Conservation (phyloP, 2,329 filamentous ascomycete species). For the Colletotrichum eremochloae region DNA sequence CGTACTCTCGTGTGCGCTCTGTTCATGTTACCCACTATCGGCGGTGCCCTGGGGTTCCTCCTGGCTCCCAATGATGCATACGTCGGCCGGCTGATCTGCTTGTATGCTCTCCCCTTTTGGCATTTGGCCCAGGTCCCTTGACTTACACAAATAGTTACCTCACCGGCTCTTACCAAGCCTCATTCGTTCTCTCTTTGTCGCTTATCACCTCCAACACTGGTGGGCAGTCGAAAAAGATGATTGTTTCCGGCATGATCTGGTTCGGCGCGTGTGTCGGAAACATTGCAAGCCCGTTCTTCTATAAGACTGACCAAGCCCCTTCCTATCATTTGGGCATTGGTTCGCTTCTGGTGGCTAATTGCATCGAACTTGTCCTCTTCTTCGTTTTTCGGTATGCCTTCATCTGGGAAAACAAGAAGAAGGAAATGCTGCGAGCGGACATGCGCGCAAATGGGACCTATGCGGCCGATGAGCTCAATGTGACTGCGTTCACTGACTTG, state of each 20-base stretch:
- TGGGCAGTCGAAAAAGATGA: slow-evolving; percentile 74
- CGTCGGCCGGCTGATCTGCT: slow-evolving; percentile 69
- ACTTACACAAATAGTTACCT: slow-evolving; percentile 47
- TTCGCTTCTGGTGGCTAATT: slow-evolving; percentile 57
- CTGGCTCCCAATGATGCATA: slow-evolving; percentile 64
- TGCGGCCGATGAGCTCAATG: slow-evolving; percentile 50
- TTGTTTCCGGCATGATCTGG: slow-evolving; percentile 73
- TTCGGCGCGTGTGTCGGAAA: slow-evolving; percentile 72
- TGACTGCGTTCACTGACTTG: slow-evolving; percentile 57
- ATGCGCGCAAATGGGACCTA: slow-evolving; percentile 47
- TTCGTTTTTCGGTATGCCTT: slow-evolving; percentile 56
- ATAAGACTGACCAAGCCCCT: slow-evolving; percentile 65
- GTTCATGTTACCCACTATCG: slow-evolving; percentile 71
- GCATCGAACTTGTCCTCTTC: slow-evolving; percentile 55
- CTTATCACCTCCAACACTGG: slow-evolving; percentile 64
- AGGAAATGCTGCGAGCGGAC: slow-evolving; percentile 52
- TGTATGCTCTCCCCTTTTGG: slow-evolving; percentile 46
- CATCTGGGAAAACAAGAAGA: slow-evolving; percentile 55
- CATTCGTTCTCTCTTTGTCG: slow-evolving; percentile 56
- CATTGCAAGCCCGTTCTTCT: slow-evolving; percentile 74
- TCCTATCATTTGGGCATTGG: slow-evolving; percentile 57
- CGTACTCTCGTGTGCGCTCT: slow-evolving; percentile 66
- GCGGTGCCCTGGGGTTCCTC: slow-evolving; percentile 69
- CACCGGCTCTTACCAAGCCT: slow-evolving; percentile 56
- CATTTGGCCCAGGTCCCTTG: too few relatives aligned